Base-by-base conservation (phyloP, 495 filamentous ascomycete species). In the Cercophora scortea region DNA sequence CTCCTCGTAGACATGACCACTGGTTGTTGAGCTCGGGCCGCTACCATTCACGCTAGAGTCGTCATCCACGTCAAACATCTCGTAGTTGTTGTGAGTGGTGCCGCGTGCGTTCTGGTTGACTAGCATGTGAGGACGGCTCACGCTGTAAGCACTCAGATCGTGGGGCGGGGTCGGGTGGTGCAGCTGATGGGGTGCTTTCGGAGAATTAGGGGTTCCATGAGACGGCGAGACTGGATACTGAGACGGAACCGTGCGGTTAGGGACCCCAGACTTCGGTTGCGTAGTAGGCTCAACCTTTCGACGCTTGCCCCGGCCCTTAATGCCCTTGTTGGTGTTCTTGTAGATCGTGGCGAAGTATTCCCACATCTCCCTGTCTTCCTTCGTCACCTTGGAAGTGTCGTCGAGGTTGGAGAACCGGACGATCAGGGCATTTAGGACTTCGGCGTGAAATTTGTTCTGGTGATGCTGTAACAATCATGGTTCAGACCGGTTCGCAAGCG, bases 301-400 rank as follows among this genome's bases (percentile, higher is more conserved):
- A 65, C 93, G 85, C 66, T 91, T 91, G 16, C 92, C 92, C 11
- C 92, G 85, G 7, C 92, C 92, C 68, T 96, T 97, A 73, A 97
- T 96, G 2, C 92, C 92, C 67, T 95, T 95, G 75, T 97, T 97
- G 68, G 86, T 90, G 67, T 96, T 92, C 74, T 95, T 95, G 78
- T 96, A 95, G 16, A 96, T 70, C 1, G 77, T 77, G 3, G 84
- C 81, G 58, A 97, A 94, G 64, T 96, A 95, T 60, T 88, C 80
- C 78, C 87, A 90, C 34, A 96, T 69, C 52, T 89, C 87, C 54
- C 80, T 83, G 57, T 97, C 92, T 38, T 81, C 73, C 2, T 75
- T 66, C 5, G 78, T 76, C 50, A 92, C 82, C 6, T 76, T 70
- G 34, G 84, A 79, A 6, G 76, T 77, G 44, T 86, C 79, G 10